Percentiles rank a stretch among this genome's conserved stretches.
These are phyloP conservation scores for Didymella lethalis DNA, from an alignment of 2,329 filamentous ascomycete species.

Conservation along the genomic window DNA sequence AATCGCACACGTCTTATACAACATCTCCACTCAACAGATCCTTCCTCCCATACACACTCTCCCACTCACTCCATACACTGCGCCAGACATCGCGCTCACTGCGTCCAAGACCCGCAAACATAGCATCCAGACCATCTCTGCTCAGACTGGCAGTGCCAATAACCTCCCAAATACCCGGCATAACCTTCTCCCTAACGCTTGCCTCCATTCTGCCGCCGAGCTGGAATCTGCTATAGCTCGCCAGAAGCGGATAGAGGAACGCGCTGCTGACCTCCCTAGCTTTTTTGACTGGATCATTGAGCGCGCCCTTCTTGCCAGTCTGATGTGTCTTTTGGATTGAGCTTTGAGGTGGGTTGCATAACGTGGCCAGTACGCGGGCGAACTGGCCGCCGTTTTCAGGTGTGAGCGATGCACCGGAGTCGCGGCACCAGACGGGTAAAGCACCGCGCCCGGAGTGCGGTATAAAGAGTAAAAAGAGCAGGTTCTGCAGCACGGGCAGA, in stretches of 20 bases:
- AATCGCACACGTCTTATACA: neutral
- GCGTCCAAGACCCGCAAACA: conserved; percentile 49
- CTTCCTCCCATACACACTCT: conserved; percentile 36
- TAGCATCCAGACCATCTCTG: conserved; percentile 43
- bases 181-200: conserved; percentile 65
- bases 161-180: conserved; percentile 60
- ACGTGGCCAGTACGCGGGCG: conserved; percentile 64
- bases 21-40: conserved; percentile 17
- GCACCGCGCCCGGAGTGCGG: conserved; percentile 48
- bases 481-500: conserved; percentile 61
- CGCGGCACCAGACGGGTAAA: conserved; percentile 45
- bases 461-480: conserved; percentile 65
- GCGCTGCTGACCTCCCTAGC: conserved; percentile 65
- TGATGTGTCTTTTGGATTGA: conserved; percentile 53
- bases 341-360: conserved; percentile 68
- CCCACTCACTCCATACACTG: conserved; percentile 49
- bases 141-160: conserved; percentile 44
- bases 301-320: conserved; percentile 41
- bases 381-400: conserved; percentile 59
- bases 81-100: conserved; percentile 49
- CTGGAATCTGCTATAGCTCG: conserved; percentile 63
- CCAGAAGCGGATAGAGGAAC: conserved; percentile 65
- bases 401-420: conserved; percentile 37
- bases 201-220: conserved; percentile 59
- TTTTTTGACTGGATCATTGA: conserved; percentile 67